phyloP scores from a whole-genome alignment of 257 asterid species.

The Salvia rosmarinus region DNA sequence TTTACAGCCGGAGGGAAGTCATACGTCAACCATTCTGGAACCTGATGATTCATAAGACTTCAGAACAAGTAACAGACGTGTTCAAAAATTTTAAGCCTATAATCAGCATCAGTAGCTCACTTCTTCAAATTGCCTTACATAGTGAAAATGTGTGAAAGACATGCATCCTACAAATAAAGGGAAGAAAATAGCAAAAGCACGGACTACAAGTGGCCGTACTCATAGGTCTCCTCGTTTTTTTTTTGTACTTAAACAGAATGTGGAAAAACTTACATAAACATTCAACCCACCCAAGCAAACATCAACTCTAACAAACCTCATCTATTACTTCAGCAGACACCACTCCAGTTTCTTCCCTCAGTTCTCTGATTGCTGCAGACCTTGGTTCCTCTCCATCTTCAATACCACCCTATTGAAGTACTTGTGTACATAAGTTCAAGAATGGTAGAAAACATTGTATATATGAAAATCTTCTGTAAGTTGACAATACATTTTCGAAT shows the following conservation, averaged over 20 bases:
- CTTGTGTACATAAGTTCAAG: constrained; percentile 9
- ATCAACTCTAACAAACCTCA: constrained; percentile 58
- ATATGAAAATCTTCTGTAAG: neutral
- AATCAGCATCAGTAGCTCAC: neutral
- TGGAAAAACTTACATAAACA: neutral
- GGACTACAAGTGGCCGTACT: neutral
- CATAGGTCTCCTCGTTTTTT: neutral
- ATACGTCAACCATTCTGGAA: constrained; percentile 86
- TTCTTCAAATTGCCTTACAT: neutral
- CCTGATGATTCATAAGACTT: constrained; percentile 53
- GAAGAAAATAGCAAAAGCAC: neutral
- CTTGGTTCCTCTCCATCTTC: constrained; percentile 97
- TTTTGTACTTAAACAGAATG: no score
- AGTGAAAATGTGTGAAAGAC: neutral
- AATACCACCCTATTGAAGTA: constrained; percentile 71
- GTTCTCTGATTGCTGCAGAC: constrained; percentile 87
- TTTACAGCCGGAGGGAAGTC: constrained; percentile 97
- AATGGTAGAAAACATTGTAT: neutral
- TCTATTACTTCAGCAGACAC: constrained; percentile 84
- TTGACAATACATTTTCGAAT: constrained; percentile 11
- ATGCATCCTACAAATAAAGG: neutral
- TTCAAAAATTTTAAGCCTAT: neutral
- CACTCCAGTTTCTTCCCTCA: constrained; percentile 94
- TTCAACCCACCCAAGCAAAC: constrained; percentile 6
- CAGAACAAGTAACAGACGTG: constrained; percentile 12